Percentiles rank a stretch among this genome's conserved stretches.
These are phyloP conservation scores for Mortierella sp. DNA, from an alignment of 371 early-diverging fungal species.

Conservation along the genomic window DNA sequence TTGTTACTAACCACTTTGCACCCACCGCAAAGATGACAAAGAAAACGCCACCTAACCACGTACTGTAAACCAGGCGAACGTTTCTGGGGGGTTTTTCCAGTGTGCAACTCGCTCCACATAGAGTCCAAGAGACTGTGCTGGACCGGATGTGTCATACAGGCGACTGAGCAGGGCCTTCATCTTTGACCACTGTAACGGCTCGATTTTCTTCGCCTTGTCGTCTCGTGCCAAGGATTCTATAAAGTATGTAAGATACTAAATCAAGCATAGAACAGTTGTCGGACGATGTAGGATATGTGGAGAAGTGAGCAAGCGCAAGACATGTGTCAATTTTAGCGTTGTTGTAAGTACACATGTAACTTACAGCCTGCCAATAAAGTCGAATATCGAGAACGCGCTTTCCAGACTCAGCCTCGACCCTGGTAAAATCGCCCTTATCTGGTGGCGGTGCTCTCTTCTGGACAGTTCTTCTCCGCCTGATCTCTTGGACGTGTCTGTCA, in stretches of 20 bases:
- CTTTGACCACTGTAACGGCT: slow-evolving; percentile 43
- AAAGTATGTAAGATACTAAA: slow-evolving; percentile 31
- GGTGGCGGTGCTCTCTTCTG: slow-evolving; percentile 22
- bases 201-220: slow-evolving; percentile 21
- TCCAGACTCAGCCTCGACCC: slow-evolving; percentile 39
- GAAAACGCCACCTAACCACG: background rate
- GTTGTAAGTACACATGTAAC: slow-evolving; percentile 5
- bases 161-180: slow-evolving; percentile 39
- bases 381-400: slow-evolving; percentile 37
- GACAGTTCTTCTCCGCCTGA: slow-evolving; percentile 42
- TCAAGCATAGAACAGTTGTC: background rate
- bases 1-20: too few relatives aligned
- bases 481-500: slow-evolving; percentile 53
- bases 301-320: too few relatives aligned
- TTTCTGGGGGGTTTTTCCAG: slow-evolving; percentile 46
- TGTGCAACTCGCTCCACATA: slow-evolving; percentile 43
- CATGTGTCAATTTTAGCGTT: slow-evolving; percentile 1
- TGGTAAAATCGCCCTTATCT: slow-evolving; percentile 34
- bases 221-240: slow-evolving; percentile 49
- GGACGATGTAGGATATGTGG: too few relatives aligned
- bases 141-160: slow-evolving; percentile 42
- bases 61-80: slow-evolving; percentile 48
- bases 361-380: slow-evolving; percentile 41
- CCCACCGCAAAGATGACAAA: too few relatives aligned
- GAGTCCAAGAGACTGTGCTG: slow-evolving; percentile 41